Evolutionary conservation across 2,329 filamentous ascomycete genomes (phyloP), one percentile per base, ranked within the genome.

Genomic region (Hymenotorrendiella dingleyae): DNA sequence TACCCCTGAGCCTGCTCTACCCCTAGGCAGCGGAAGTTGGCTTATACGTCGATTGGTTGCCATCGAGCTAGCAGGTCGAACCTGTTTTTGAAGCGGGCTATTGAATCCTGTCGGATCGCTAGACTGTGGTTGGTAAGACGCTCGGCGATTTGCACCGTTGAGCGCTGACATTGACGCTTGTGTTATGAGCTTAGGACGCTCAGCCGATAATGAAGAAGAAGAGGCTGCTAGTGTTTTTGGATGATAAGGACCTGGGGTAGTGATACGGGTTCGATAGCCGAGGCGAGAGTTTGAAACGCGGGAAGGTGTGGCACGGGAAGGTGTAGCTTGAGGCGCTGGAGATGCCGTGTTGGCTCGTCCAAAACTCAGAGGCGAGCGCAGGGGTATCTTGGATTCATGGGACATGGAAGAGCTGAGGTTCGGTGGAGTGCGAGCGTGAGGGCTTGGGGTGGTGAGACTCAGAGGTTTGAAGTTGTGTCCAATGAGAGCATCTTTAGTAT

Each of bases 401-500:
- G 27, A 42, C 26, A 27, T 38, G 38, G 38, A 40, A 17, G 53
- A 54, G 37, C 53, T 54, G 21, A 49, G 50, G n/a, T 46, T 48
- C 14, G 56, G 54, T 30, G 48, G 36, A 5, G 42, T 53, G 6
- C 49, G 49, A 32, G 54, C 49, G 42, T 61, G 53, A 26, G 58
- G 57, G 45, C 54, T 60, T 36, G 59, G 57, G 6, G 55, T 61
- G 17, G 76, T 80, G 33, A 78, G 64, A 26, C 64, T 76, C 9
- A 82, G 64, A 9, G 82, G 76, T 54, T 78, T 82, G 64, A 80
- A 84, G 59, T 78, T 78, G 61, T 84, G 80, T 20, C 81, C 80
- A n/a, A 77, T 74, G 23, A 82, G 73, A n/a, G 80, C 67, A 47
- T 80, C 74, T 6, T 67, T 66, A 4, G 76, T 74, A 54, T 83